These are phyloP conservation scores for Circinella umbellata DNA, from an alignment of 371 early-diverging fungal genomes.

Conservation along the genomic window DNA sequence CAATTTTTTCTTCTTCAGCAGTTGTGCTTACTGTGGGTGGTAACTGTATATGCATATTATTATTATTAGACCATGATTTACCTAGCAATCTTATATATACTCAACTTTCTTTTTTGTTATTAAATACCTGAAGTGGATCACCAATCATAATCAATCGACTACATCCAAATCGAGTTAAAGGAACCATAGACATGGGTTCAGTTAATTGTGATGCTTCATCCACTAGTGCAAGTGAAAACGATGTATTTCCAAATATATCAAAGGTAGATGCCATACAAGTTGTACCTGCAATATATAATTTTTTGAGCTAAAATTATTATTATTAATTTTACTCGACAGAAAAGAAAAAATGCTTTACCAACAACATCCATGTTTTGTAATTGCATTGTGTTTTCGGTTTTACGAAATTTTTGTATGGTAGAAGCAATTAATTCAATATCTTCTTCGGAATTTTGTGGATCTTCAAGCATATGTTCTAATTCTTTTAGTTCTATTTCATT, in stretches of 20 bases:
- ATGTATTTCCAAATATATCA: constrained; percentile 62
- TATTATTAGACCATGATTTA: not conserved
- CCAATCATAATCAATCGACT: constrained; percentile 84
- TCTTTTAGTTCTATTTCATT: constrained; percentile 64
- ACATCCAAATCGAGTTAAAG: constrained; percentile 68
- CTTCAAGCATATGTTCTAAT: constrained; percentile 72
- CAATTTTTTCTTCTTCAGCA: constrained; percentile 41
- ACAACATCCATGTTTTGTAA: constrained; percentile 65
- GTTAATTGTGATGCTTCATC: constrained; percentile 91
- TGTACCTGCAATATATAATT: constrained; percentile 39
- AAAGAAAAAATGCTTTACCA: constrained; percentile 28
- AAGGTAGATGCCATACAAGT: constrained; percentile 83
- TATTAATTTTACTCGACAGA: too few relatives aligned
- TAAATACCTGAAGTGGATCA: constrained; percentile 75
- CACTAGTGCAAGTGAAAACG: constrained; percentile 77
- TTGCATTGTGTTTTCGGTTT: constrained; percentile 53
- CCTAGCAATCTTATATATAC: not conserved
- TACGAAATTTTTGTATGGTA: constrained; percentile 69
- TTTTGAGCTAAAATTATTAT: too few relatives aligned
- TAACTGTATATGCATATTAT: constrained; percentile 53
- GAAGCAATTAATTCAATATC: constrained; percentile 62
- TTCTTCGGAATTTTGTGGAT: constrained; percentile 54
- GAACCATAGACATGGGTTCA: constrained; percentile 89
- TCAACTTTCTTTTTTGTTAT: not conserved
- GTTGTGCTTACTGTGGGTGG: constrained; percentile 78